Evolutionary conservation across 495 filamentous ascomycete genomes (phyloP), one percentile per base, ranked within the genome.

Genomic region (Friedmanniomyces endolithicus): DNA sequence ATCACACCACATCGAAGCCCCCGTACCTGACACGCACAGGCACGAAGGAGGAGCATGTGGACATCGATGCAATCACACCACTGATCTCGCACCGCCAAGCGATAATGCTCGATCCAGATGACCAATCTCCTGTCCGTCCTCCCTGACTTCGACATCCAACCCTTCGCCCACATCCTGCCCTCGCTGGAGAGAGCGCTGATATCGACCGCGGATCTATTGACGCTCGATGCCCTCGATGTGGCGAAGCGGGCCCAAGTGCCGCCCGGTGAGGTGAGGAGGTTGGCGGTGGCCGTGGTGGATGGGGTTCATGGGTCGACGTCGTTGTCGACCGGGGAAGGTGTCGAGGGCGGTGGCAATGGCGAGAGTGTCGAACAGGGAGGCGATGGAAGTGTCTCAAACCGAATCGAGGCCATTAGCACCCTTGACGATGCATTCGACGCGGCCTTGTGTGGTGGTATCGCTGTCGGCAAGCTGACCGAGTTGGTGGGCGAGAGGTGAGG

Each of bases 81-180:
- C n/a, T n/a, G n/a, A 52, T 41, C 19, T 39, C 50, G 25, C 35
- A 39, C 17, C 29, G 35, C 16, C 45, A 31, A 50, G 53, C 56
- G 58, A 57, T 53, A 53, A 55, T 60, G 34, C 47, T 56, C 53
- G 39, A 65, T 57, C 40, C 55, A 41, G 31, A 89, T 89, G 86
- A 92, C 88, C 68, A 90, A 98, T 81, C 85, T 98, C 58, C 73
- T 83, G 64, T 74, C 78, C 66, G 78, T 90, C 66, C 81, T 95
- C 49, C 92, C 92, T 61, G 72, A 77, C 70, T 94, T 95, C 71
- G 71, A 78, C 59, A 80, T 79, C 53, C 76, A 78, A 63, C 67
- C 73, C 20, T 88, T 81, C 67, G 73, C 81, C 6, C 80, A 84
- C 63, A 83, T 96, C 17, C 71, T 96, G 23, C 83, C 87, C 1